Conservation (phyloP, 2,329 filamentous ascomycete species). For the Blastomyces emzantsi region DNA sequence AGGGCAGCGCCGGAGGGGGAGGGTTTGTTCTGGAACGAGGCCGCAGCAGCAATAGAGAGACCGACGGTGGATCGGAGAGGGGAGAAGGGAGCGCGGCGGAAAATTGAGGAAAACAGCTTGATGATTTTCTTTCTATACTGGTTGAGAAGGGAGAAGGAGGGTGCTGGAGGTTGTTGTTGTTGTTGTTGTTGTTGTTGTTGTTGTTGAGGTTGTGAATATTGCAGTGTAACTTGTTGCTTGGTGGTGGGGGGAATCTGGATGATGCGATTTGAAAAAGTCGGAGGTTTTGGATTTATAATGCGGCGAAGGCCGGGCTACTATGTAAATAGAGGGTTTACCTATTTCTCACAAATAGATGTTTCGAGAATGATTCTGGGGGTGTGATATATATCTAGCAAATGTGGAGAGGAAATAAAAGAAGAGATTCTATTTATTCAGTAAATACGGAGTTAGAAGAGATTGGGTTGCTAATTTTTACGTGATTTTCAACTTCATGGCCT, state of each 20-base stretch:
- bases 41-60: conserved; percentile 63
- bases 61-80: conserved; percentile 64
- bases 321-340: too few species aligned
- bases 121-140: conserved; percentile 40
- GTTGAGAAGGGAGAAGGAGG: conserved; percentile 7
- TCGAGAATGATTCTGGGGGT: not conserved
- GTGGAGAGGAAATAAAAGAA: not conserved
- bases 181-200: conserved; percentile 12
- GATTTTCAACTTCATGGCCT: too few species aligned
- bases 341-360: not conserved
- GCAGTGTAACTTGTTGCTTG: not conserved
- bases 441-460: not conserved
- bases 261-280: too few species aligned
- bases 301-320: not conserved
- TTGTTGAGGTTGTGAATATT: conserved; percentile 3
- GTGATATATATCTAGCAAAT: not conserved
- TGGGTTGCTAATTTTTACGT: too few species aligned
- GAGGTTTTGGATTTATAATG: conserved; percentile 7
- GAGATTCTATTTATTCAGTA: not conserved
- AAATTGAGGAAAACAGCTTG: conserved; percentile 88
- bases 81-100: conserved; percentile 54
- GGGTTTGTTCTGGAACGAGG: conserved; percentile 55
- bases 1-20: conserved; percentile 30
- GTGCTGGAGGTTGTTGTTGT: conserved; percentile 12
- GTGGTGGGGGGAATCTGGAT: conserved; percentile 9